These are phyloP conservation scores for Saccharomycopsis vini DNA, from an alignment of 805 yeast genomes.

Conservation along the genomic window DNA sequence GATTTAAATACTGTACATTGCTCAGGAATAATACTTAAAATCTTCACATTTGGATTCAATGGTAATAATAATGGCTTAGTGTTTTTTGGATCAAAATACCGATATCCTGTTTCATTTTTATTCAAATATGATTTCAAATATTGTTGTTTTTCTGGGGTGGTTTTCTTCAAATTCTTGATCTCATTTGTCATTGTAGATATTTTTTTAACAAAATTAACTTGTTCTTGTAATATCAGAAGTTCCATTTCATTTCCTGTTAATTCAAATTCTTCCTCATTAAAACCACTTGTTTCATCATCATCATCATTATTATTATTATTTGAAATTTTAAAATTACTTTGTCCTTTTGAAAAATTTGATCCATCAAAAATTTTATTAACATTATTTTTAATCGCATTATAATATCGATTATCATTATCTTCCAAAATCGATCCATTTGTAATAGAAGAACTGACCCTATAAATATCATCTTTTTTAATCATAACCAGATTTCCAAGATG, in stretches of 20 bases:
- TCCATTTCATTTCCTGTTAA: constrained; percentile 23
- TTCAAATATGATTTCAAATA: constrained; percentile 44
- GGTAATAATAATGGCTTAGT: constrained; percentile 62
- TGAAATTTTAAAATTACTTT: background rate
- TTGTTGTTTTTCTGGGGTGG: constrained; percentile 65
- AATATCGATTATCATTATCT: constrained; percentile 2
- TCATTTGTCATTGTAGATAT: constrained; percentile 57
- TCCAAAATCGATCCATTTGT: background rate
- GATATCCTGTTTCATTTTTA: constrained; percentile 27
- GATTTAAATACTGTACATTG: constrained; percentile 86
- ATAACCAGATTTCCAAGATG: background rate
- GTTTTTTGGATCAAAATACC: constrained; percentile 30
- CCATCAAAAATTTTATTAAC: constrained; percentile 3
- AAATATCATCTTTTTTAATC: background rate
- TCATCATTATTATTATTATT: background rate
- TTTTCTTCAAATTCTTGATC: constrained; percentile 61
- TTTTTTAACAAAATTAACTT: constrained; percentile 59
- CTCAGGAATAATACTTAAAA: constrained; percentile 70
- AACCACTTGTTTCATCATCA: background rate
- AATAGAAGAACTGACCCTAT: background rate
- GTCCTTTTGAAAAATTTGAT: background rate
- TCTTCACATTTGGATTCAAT: constrained; percentile 66
- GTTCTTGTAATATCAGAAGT: constrained; percentile 27
- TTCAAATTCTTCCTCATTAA: no score
- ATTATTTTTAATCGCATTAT: constrained; percentile 1